phyloP scores from a whole-genome alignment of 257 asterid genomes.

The Henckelia pumila region DNA sequence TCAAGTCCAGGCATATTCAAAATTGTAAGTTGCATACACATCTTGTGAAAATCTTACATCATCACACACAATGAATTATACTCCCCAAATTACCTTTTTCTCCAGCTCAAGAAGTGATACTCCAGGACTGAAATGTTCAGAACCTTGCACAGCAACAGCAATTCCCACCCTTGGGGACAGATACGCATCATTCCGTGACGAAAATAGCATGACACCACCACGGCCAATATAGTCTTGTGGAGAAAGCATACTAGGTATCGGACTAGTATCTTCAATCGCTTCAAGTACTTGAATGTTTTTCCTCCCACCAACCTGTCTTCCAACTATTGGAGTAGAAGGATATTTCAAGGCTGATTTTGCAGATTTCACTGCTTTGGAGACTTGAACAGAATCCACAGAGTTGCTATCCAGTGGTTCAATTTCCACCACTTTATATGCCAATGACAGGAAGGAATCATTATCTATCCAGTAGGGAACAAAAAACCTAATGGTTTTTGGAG shows the following conservation, averaged over 20 bases:
- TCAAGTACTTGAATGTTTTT: conserved; percentile 83
- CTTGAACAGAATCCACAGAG: conserved; percentile 56
- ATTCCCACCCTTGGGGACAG: conserved; percentile 93
- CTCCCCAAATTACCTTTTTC: conserved; percentile 67
- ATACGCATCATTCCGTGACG: conserved; percentile 86
- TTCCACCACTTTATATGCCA: conserved; percentile 92
- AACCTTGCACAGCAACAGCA: conserved; percentile 79
- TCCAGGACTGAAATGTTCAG: conserved; percentile 82
- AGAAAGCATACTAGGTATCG: conserved; percentile 93
- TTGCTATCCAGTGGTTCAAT: conserved; percentile 71
- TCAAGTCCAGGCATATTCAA: conserved; percentile 18
- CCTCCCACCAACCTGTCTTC: conserved; percentile 51
- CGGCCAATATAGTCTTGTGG: conserved; percentile 97
- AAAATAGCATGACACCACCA: conserved; percentile 86
- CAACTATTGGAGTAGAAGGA: conserved; percentile 52
- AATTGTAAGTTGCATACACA: conserved; percentile 4
- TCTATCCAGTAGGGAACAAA: conserved; percentile 98
- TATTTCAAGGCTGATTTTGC: conserved; percentile 59
- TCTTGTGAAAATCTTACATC: conserved; percentile 18
- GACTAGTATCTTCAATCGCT: conserved; percentile 87
- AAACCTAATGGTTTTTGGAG: conserved; percentile 91
- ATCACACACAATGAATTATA: conserved; percentile 16
- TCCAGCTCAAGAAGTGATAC: conserved; percentile 96
- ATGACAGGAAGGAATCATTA: conserved; percentile 68
- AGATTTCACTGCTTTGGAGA: conserved; percentile 66